Evolutionary conservation across 257 asterid species (phyloP), one percentile per base, ranked within the genome.

Genomic region (Nicotiana attenuata): DNA sequence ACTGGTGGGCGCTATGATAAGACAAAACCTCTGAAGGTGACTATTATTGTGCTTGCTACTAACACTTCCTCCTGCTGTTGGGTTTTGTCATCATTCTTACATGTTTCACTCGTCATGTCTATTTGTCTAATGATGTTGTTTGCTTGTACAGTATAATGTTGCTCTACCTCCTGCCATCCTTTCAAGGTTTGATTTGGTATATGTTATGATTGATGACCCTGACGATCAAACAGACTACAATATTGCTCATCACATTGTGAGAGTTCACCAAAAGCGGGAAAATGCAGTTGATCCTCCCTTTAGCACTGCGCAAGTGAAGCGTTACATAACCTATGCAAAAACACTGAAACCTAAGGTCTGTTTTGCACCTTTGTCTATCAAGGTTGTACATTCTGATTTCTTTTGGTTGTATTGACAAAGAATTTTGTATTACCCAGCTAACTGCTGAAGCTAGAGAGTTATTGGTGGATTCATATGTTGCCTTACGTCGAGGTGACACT

Each of bases 81-180:
- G 26, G 28, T 78, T 59, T 75, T 52, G 65, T 68, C 59, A 16
- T 64, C 28, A 47, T 65, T 50, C 24, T 15, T 26, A 65, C 59
- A 71, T 47, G 20, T 71, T 71, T 22, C 78, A 14, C 47, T 47
- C 28, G 60, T 50, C 63, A 47, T 24, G 20, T 69, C 28, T 35
- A 53, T 33, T 69, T 65, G 28, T 63, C 59, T 71, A 55, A 19
- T 50, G 19, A 20, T 56, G 19, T 77, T 57, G 63, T 80, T 22
- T 52, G 15, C 50, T 87, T 87, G 65, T 89, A 84, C 97, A 96
- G 99, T 96, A 96, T 76, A 96, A 96, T 82, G 98, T 96, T 80
- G 99, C 98, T 31, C 97, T 96, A 84, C 98, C 99, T 80, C 99
- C 99, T 77, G 99, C 99, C 65, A 94, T 96, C 68, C 99, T 96